These are phyloP conservation scores for Amanita pallidorosea DNA, from an alignment of 768 basidiomycete species.

Conservation along the genomic window DNA sequence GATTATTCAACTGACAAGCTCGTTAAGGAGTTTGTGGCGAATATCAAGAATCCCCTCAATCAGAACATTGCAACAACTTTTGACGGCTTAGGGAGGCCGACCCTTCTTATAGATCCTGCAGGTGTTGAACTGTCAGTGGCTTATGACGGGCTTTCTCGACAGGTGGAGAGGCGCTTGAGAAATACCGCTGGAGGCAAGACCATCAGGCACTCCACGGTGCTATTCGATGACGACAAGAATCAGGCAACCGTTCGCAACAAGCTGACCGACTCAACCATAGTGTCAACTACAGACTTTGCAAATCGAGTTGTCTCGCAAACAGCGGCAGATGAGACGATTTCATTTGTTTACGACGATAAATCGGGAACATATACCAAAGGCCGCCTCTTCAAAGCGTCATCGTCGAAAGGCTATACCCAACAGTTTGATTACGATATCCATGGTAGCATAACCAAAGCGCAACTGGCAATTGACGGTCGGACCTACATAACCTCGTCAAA, in stretches of 20 bases:
- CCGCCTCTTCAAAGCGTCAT: neutral
- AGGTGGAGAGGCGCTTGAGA: neutral
- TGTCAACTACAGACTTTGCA: neutral
- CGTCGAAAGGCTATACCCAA: neutral
- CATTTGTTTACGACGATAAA: neutral
- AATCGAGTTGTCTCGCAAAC: neutral
- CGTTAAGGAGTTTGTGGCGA: neutral
- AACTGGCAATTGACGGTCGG: neutral
- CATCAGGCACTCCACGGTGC: neutral
- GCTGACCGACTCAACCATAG: neutral
- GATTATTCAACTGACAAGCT: neutral
- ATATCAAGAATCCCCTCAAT: neutral
- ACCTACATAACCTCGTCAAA: neutral
- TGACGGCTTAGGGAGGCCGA: neutral
- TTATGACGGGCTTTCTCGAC: neutral
- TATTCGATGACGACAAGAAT: neutral
- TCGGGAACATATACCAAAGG: neutral
- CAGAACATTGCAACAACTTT: neutral
- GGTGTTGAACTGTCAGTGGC: neutral
- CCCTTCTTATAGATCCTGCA: neutral
- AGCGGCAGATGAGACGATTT: neutral
- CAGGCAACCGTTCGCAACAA: neutral
- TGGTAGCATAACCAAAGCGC: neutral
- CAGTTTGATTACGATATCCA: neutral
- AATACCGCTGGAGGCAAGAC: neutral